Base-by-base conservation (phyloP, 768 basidiomycete genomes). In the Ramaria rubella region DNA sequence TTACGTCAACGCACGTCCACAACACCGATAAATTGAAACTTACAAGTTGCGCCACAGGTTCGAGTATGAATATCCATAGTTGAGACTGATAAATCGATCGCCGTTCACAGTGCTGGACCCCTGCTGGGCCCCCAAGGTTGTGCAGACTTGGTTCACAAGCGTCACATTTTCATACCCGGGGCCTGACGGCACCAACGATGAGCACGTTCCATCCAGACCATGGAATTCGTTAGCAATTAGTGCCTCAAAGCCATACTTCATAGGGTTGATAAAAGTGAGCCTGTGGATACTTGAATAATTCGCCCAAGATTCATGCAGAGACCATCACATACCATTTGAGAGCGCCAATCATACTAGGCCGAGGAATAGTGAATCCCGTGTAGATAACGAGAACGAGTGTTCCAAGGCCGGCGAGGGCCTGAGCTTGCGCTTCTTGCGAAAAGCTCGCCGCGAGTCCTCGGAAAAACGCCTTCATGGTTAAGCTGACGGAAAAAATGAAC, bases 391-490 rank as follows among this genome's bases (percentile, higher is more conserved):
- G 73, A 14, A 75, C 70, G 62, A 87, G 72, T 34, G 81, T 68
- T 14, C 75, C 57, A 58, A 81, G 63, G 45, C 79, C 82, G 6
- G 78, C 81, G 9, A 85, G 59, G 8, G 84, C 76, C 62, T 83
- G 83, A 6, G 86, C 85, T 0, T 82, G 77, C 0, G 85, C 81
- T 52, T 81, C 78, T 8, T 75, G 72, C 44, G 74, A 74, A 64
- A 85, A 82, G 5, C 74, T 74, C 0, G 86, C 67, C 29, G 86
- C 86, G 57, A 87, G 78, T 0, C 82, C 82, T 38, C 90, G 74
- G 81, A 94, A 95, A 75, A 93, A 89, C 0, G 83, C 87, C 69
- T 89, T 86, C 82, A 93, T 86, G 23, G 81, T 68, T 51, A 91
- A 72, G 67, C 80, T 89, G 1, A 81, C 78, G 24, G 80, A 19